Conservation (phyloP, 2,329 filamentous ascomycete genomes). For the Alternaria panax region DNA sequence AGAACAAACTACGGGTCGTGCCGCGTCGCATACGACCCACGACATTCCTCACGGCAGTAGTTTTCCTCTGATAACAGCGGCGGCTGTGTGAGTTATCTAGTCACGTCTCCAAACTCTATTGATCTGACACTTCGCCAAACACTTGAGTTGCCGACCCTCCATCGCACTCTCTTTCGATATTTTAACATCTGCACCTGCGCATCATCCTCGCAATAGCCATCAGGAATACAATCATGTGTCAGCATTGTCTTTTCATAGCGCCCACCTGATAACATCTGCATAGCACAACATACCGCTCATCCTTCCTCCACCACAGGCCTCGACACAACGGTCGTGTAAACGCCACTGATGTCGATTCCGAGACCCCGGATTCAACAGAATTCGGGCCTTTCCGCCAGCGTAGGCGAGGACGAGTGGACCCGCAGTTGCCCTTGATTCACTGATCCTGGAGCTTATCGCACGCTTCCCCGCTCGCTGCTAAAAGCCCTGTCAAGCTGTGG, state of each 20-base stretch:
- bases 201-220: not conserved
- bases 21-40: conserved; percentile 14
- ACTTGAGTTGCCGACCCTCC: conserved; percentile 13
- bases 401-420: not conserved
- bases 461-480: not conserved
- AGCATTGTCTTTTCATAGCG: not conserved
- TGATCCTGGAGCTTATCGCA: not conserved
- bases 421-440: not conserved
- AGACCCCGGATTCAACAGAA: not conserved
- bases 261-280: not conserved
- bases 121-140: conserved; percentile 19
- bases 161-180: conserved; percentile 1
- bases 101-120: conserved; percentile 7
- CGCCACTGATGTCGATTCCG: conserved; percentile 1
- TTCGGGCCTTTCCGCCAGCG: not conserved
- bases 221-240: not conserved
- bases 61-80: not conserved
- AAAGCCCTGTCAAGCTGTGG: not conserved
- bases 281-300: conserved; percentile 1
- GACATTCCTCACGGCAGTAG: conserved; percentile 4
- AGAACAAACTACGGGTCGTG: conserved; percentile 15
- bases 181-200: conserved; percentile 7
- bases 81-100: conserved; percentile 12
- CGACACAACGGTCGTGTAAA: not conserved
- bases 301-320: not conserved